These are phyloP conservation scores for Strigomonas culicis DNA, from an alignment of 208 protist species.

Conservation along the genomic window DNA sequence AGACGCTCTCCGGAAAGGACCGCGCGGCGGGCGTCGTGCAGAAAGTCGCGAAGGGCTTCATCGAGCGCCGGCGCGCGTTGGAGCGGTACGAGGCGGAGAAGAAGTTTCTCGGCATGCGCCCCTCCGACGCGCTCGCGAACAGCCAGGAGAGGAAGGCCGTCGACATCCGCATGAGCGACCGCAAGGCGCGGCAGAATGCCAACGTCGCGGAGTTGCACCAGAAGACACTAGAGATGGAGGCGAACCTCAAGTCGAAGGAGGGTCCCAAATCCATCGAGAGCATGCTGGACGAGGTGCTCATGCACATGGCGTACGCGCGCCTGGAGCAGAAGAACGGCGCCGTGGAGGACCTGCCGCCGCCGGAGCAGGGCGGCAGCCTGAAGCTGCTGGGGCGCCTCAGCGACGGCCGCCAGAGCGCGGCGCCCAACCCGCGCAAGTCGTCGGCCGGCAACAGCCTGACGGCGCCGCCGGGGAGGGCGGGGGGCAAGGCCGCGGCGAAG, in stretches of 20 bases:
- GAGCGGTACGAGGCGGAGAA: conserved; percentile 76
- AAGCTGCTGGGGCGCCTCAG: conserved; percentile 39
- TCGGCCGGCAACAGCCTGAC: background rate
- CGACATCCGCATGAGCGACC: conserved; percentile 35
- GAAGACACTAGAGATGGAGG: conserved; percentile 70
- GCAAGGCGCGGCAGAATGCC: conserved; percentile 85
- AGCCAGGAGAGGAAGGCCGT: conserved; percentile 32
- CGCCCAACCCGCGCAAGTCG: background rate
- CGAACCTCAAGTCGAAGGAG: conserved; percentile 83
- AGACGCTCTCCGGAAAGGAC: conserved; percentile 72
- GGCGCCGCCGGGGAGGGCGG: background rate
- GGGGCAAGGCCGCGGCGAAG: background rate
- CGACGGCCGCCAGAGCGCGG: conserved; percentile 7
- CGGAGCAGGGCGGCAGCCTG: conserved; percentile 87
- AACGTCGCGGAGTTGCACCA: conserved; percentile 86
- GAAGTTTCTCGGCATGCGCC: conserved; percentile 85
- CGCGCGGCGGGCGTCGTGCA: conserved; percentile 87
- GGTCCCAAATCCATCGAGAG: conserved; percentile 92
- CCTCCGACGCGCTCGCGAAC: conserved; percentile 28
- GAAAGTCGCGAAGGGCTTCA: conserved; percentile 83
- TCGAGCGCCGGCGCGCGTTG: conserved; percentile 70
- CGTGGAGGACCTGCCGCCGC: conserved; percentile 69
- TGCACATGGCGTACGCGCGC: conserved; percentile 88
- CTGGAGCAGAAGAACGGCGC: conserved; percentile 72
- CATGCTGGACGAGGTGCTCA: conserved; percentile 91